phyloP scores from a whole-genome alignment of 192 early-diverging fungal species.

The Backusella luteola region DNA sequence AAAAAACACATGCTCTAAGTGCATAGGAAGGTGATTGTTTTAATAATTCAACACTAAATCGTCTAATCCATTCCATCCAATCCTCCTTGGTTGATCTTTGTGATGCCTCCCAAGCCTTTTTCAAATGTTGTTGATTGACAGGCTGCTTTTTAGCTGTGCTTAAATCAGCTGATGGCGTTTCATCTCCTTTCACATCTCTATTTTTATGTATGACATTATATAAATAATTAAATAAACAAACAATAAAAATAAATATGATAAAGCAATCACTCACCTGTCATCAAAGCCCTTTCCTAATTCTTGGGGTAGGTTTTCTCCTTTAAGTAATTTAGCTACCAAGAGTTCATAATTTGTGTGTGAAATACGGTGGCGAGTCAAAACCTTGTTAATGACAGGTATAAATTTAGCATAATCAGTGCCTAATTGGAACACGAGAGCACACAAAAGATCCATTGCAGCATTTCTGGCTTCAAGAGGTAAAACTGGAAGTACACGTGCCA shows the following conservation, averaged over 20 bases:
- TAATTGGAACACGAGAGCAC: constrained; percentile 79
- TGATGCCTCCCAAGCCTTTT: constrained; percentile 84
- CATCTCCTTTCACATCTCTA: constrained; percentile 41
- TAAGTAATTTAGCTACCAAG: constrained; percentile 72
- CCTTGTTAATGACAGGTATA: constrained; percentile 83
- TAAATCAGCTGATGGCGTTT: constrained; percentile 55
- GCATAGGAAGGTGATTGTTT: constrained; percentile 97
- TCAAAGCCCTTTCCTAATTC: constrained; percentile 57
- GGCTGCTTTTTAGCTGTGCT: constrained; percentile 68
- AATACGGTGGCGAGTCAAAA: constrained; percentile 61
- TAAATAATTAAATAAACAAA: constrained; percentile 15
- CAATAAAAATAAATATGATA: constrained; percentile 7
- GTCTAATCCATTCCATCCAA: constrained; percentile 94
- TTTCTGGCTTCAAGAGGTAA: constrained; percentile 52
- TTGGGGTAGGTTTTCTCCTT: constrained; percentile 72
- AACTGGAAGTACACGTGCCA: constrained; percentile 72
- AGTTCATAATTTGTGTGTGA: constrained; percentile 71
- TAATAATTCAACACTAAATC: constrained; percentile 87
- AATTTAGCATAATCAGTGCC: constrained; percentile 85
- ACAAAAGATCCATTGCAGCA: constrained; percentile 79
- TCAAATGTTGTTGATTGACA: constrained; percentile 83
- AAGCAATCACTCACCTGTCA: constrained; percentile 29
- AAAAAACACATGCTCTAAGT: constrained; percentile 82
- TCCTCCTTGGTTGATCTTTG: constrained; percentile 89
- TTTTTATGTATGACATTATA: not conserved